Evolutionary conservation across 768 basidiomycete genomes (phyloP).

Genomic region (Termitomyces sp.): DNA sequence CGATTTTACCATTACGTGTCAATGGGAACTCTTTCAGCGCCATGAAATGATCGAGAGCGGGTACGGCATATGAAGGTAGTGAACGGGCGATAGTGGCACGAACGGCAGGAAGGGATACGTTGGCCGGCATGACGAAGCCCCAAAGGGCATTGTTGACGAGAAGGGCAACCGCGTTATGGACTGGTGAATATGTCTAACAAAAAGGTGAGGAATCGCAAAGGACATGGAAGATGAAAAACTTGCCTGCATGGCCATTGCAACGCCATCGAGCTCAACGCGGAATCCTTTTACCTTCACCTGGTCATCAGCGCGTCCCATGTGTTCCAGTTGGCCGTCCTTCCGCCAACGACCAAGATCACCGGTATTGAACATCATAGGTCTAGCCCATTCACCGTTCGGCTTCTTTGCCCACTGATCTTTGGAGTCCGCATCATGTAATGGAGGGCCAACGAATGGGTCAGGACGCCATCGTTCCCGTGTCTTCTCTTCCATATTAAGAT

Average conservation of each 20-base stretch:
- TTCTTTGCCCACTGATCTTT: conserved; percentile 3
- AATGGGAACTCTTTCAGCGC: conserved; percentile 42
- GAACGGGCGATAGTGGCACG: conserved; percentile 19
- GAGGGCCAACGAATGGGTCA: conserved; percentile 40
- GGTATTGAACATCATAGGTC: conserved; percentile 56
- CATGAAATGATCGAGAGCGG: conserved; percentile 40
- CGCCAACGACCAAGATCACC: conserved; percentile 56
- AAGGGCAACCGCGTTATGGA: conserved; percentile 14
- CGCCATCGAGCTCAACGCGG: conserved; percentile 59
- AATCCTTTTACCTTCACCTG: conserved; percentile 66
- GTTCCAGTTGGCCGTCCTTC: conserved; percentile 46
- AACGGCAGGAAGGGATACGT: conserved; percentile 8
- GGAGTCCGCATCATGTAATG: conserved; percentile 29
- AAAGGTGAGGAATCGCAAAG: not conserved
- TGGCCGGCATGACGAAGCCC: conserved; percentile 15
- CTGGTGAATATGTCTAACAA: not conserved
- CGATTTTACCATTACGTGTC: conserved; percentile 49
- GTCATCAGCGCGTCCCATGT: conserved; percentile 55
- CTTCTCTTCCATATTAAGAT: conserved; percentile 50
- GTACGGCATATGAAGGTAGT: conserved; percentile 58
- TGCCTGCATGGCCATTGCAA: conserved; percentile 55
- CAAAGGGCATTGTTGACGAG: conserved; percentile 16
- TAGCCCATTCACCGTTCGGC: conserved; percentile 13
- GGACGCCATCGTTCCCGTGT: conserved; percentile 42
- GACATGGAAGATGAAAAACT: not conserved